Evolutionary conservation across 495 filamentous ascomycete species (phyloP), one percentile per base, ranked within the genome.

Genomic region (Xylaria palmicola): DNA sequence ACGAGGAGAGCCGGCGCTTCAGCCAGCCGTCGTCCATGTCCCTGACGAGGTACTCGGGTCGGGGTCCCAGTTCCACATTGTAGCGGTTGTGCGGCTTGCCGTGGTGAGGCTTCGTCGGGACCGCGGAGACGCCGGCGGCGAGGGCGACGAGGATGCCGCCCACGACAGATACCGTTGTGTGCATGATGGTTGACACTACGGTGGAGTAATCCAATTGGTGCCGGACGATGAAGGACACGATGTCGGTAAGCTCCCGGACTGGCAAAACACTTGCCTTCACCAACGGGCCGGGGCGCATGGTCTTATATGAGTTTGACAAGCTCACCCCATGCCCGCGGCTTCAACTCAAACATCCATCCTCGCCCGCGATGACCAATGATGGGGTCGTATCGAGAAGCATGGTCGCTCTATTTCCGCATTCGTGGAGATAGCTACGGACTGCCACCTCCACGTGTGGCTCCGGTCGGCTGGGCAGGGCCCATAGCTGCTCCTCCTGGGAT

Each of bases 21-120:
- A 88, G 71, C 39, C 78, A 75, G 0, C 81, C 75, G 6, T 80
- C 76, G 39, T 81, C 79, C 83, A 88, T 85, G 59, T 86, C 72
- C 62, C 84, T 72, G 59, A 88, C 73, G 7, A 88, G 74, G 68
- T 77, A 88, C 68, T 80, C 83, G 0, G 85, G 85, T 6, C 85
- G 78, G 0, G 81, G 80, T 6, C 83, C 85, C 17, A 87, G 77
- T 52, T 82, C 74, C 58, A 84, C 71, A 37, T 59, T 63, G 24
- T 59, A 69, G 64, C 76, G 68, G 56, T 56, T 62, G 30, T 69
- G 68, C 52, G 60, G 37, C 43, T 48, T 59, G 29, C 41, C 44
- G 34, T 49, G 55, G 39, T 24, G 43, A 44, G 36, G 30, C 27
- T 55, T 32, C 34, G 54, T 62, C 8, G 66, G 68, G 10, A 59